Percentiles rank a stretch among this genome's conserved stretches.
These are phyloP conservation scores for Trichoderma sp. DNA, from an alignment of 2,329 filamentous ascomycete species.

Conservation along the genomic window DNA sequence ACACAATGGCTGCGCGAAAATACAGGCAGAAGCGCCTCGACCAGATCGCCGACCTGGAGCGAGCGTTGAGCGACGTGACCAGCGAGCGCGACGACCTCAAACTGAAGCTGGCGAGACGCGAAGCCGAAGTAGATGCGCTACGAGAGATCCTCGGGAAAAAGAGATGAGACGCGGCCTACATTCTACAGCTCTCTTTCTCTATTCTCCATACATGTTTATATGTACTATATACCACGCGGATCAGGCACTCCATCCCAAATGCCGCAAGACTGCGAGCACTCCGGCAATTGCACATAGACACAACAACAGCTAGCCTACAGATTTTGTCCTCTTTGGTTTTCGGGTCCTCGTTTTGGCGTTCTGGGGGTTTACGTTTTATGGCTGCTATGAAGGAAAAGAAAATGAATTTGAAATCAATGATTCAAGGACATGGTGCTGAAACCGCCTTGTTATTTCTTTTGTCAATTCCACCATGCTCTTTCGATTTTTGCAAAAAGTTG, in stretches of 20 bases:
- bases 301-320: not conserved
- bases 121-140: slow-evolving; percentile 67
- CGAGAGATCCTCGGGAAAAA: slow-evolving; percentile 51
- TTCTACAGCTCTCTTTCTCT: not conserved
- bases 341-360: not conserved
- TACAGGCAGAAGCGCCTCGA: slow-evolving; percentile 73
- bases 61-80: slow-evolving; percentile 60
- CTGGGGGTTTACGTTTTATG: slow-evolving; percentile 16
- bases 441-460: not conserved
- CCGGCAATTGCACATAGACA: not conserved
- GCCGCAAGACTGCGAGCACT: not conserved
- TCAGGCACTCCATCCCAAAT: not conserved
- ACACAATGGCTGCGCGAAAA: slow-evolving; percentile 72
- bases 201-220: not conserved
- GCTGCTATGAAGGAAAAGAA: not conserved
- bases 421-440: not conserved
- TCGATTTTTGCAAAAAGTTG: not conserved
- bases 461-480: not conserved
- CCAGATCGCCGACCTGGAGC: slow-evolving; percentile 65
- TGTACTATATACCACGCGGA: not conserved
- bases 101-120: slow-evolving; percentile 64
- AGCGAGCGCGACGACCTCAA: slow-evolving; percentile 66
- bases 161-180: slow-evolving; percentile 29
- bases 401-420: not conserved
- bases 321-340: not conserved